Base-by-base conservation (phyloP, 352 stramenopile genomes). In the Globisporangium yorkense region DNA sequence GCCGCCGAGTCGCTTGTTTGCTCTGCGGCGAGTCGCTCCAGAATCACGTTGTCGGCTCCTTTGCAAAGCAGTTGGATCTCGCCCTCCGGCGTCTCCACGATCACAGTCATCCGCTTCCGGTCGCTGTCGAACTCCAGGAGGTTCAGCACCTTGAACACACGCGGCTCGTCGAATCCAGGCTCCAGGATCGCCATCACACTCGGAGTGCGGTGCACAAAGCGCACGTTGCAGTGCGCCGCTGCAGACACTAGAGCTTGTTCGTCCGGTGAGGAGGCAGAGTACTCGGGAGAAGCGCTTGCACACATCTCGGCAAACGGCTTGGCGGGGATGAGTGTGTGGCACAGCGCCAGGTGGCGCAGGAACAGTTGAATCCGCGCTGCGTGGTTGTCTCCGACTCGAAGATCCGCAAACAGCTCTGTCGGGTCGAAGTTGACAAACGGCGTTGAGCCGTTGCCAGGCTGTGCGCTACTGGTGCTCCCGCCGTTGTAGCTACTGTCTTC, bases 81-180 rank as follows among this genome's bases (percentile, higher is more conserved):
- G 21, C 75, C 75, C 20, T 73, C 64, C 9, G 75, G 79, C 5
- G 74, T 80, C 56, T 96, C 77, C 16, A 99, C 73, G 39, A 99
- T 80, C 45, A 99, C 88, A 15, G 89, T 97, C 96, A 99, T 99
- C 45, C 97, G 75, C 69, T 99, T 99, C 37, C 97, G 80, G 56
- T 98, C 84, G 57, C 91, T 98, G 65, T 98, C 91, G 72, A 99
- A 99, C 65, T 98, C 96, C 49, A 99, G 94, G 5, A 98, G 71
- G 24, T 96, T 93, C 31, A 98, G 71, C 44, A 98, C 66, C 16
- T 87, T 78, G 80, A 96, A 99, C 6, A 81, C 81, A 45, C 58
- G 66, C 33, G 65, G 69, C 9, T 50, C 21, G 52, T 60, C 44
- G 48, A 73, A 51, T 7, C 76, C 72, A 18, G 72, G 55, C 50